Base-by-base conservation (phyloP, 2,329 filamentous ascomycete genomes). In the Monilinia aucupariae region DNA sequence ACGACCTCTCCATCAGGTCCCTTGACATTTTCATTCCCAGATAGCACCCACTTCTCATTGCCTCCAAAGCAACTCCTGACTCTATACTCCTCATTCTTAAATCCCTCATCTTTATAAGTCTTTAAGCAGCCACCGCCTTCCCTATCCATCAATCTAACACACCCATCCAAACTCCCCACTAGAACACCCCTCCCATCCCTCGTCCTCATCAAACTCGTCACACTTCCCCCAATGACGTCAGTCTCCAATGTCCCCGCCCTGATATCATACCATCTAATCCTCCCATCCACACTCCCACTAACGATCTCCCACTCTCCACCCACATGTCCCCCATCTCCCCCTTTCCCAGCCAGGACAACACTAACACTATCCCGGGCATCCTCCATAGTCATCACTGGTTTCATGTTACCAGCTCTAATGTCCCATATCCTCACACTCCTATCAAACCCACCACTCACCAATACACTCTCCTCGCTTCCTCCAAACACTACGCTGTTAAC, bases 401-500 rank as follows among this genome's bases (percentile, higher is more conserved):
- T 87, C 48, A 76, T 76, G 51, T 76, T 52, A 12, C 62, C 62
- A 3, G 56, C 56, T 70, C 81, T 84, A 20, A 79, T 76, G 74
- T 93, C 90, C 90, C 91, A 96, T 1, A 96, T 74, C 59, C 87
- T 83, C 63, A 92, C 89, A 34, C 82, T 89, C 10, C 87, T 85
- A 75, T 94, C 92, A 70, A 89, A 89, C 59, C 88, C 88, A 27
- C 86, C 86, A 68, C 83, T 89, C 4, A 90, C 82, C 48, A 96
- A 78, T 1, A 97, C 80, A 1, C 80, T 80, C 73, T 93, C 91
- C 6, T 79, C 88, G 2, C 87, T 86, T 15, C 92, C 92, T 0
- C 85, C 91, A 73, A 96, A 96, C 2, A 82, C 80, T 4, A 93
- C 90, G 52, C 85, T 82, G 74, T 97, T 96, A 62, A 97, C 82